phyloP scores from a whole-genome alignment of 768 basidiomycete species.

The Lentinula boryana region DNA sequence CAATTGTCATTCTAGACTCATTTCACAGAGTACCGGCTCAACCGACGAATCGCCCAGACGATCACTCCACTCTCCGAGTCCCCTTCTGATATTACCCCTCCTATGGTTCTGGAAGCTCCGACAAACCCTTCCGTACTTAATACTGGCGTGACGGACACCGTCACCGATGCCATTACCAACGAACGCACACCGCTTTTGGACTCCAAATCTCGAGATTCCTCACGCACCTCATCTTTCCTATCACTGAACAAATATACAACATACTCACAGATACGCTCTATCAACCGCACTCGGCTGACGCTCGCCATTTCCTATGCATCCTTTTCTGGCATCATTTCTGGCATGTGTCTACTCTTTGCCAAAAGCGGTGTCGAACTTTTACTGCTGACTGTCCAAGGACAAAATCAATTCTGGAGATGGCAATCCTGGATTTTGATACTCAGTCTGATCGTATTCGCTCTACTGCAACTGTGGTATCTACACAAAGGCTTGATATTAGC shows the following conservation, averaged over 20 bases:
- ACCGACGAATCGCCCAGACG: constrained; percentile 24
- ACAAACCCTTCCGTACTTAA: constrained; percentile 30
- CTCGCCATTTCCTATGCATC: constrained; percentile 84
- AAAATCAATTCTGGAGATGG: constrained; percentile 83
- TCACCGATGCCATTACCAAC: constrained; percentile 26
- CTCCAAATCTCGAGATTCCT: constrained; percentile 26
- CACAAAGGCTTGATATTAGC: constrained; percentile 76
- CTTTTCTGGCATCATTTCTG: constrained; percentile 81
- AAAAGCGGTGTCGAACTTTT: constrained; percentile 91
- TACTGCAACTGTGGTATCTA: constrained; percentile 81
- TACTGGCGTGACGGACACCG: constrained; percentile 24
- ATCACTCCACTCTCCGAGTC: constrained; percentile 15
- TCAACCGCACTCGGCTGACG: constrained; percentile 47
- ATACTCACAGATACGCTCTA: constrained; percentile 19
- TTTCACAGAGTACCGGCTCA: constrained; percentile 57
- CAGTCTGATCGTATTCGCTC: constrained; percentile 65
- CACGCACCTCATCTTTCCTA: constrained; percentile 20
- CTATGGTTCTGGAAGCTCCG: constrained; percentile 30
- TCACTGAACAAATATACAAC: constrained; percentile 12
- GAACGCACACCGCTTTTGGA: constrained; percentile 59
- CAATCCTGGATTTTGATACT: constrained; percentile 77
- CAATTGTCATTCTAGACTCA: constrained; percentile 51
- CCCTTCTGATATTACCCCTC: constrained; percentile 24
- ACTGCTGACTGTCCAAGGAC: constrained; percentile 65
- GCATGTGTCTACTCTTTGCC: constrained; percentile 89